Evolutionary conservation across 2,329 filamentous ascomycete species (phyloP).

Genomic region (Capronia americana): DNA sequence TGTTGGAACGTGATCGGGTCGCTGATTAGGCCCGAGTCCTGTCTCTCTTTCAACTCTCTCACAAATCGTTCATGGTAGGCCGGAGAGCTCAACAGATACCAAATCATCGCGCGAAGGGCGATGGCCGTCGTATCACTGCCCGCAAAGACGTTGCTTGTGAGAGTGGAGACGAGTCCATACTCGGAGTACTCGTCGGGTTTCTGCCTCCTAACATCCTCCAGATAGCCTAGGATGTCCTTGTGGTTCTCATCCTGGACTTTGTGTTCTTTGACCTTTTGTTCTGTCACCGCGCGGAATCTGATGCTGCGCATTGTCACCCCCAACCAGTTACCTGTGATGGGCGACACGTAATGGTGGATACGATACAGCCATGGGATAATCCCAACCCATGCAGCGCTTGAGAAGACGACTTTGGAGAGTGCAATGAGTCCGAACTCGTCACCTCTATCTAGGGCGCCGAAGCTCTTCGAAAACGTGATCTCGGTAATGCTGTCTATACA

Average conservation of each 20-base stretch:
- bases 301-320: conserved; percentile 4
- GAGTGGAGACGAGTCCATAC: not conserved
- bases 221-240: not conserved
- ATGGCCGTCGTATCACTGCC: conserved; percentile 49
- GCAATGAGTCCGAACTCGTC: conserved; percentile 45
- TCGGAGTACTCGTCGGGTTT: conserved; percentile 8
- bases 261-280: conserved; percentile 6
- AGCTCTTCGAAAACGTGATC: conserved; percentile 43
- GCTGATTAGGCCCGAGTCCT: conserved; percentile 13
- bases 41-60: conserved; percentile 20
- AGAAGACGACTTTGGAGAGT: conserved; percentile 38
- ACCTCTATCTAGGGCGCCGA: conserved; percentile 43
- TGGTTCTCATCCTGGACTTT: not conserved
- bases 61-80: conserved; percentile 11
- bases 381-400: conserved; percentile 38
- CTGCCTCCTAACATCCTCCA: conserved; percentile 4
- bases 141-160: conserved; percentile 56
- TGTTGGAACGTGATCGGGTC: conserved; percentile 21
- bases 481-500: conserved; percentile 41
- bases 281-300: not conserved
- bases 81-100: conserved; percentile 57
- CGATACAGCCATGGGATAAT: conserved; percentile 47
- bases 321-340: not conserved
- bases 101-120: conserved; percentile 14
- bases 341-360: conserved; percentile 40